Evolutionary conservation across 2,329 filamentous ascomycete species (phyloP), one percentile per base, ranked within the genome.

Genomic region (Trichothecium roseum): DNA sequence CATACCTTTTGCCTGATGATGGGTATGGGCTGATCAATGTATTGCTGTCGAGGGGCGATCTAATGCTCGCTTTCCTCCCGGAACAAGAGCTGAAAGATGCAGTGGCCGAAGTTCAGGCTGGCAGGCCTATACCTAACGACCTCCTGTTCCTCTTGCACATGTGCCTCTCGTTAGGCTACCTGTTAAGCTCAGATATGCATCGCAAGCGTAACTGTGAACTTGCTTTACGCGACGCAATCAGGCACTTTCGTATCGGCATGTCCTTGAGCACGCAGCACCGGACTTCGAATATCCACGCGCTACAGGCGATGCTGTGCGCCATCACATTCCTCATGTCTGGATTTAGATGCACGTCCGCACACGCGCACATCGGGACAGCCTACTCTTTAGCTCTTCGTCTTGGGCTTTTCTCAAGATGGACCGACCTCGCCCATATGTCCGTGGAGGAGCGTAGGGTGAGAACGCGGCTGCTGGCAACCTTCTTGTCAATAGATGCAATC

Each of bases 351-450:
- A 27, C 33, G 10, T 18, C 29, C 5, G 37, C 32, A 3, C 37
- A 39, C 29, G 28, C 37, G 3, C 12, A 35, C 9, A 33, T 36
- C n/a, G 34, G 37, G 13, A 35, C 33, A 4, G 33, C 37, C 5
- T 30, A 27, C 18, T 39, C 37, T 8, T 24, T 32, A 16, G 37
- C 37, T 5, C 28, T 36, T 9, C 37, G 37, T 8, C 17, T 39
- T 18, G 37, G 33, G 6, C 37, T 39, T n/a, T 20, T 39, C 6
- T 20, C 18, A 8, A 30, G 24, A 12, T 24, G 10, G 4, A 34
- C 18, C 14, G 17, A 18, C 14, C 9, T 17, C 24, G 32, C 22
- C 29, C n/a, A n/a, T n/a, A n/a, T 17, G 8, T 10, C 18, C 4
- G n/a, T n/a, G 7, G 16, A 30, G 3, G 24, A 32, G 13, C 29